These are phyloP conservation scores for Blepharisma undulans DNA, from an alignment of 169 alveolate species.

Conservation along the genomic window DNA sequence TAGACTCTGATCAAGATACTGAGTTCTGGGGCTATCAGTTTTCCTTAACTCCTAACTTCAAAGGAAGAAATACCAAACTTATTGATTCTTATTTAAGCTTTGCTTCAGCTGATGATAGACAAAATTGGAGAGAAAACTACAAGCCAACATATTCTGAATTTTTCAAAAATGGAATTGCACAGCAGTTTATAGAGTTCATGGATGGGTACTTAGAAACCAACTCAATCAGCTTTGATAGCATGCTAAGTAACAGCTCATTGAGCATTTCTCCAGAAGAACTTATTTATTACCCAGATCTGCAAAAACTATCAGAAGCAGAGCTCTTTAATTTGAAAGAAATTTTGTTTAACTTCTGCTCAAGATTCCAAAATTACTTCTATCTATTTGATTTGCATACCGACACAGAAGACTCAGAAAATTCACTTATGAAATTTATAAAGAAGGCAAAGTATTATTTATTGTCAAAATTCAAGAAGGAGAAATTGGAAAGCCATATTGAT, in stretches of 20 bases:
- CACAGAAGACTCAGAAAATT: not conserved
- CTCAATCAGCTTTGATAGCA: not conserved
- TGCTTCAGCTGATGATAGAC: not conserved
- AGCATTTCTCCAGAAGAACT: not conserved
- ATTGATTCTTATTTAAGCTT: not conserved
- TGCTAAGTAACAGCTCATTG: not conserved
- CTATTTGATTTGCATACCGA: not conserved
- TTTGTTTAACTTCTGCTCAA: not conserved
- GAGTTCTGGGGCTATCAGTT: not conserved
- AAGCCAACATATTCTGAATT: not conserved
- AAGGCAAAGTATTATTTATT: not conserved
- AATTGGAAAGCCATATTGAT: not conserved
- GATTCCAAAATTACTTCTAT: not conserved
- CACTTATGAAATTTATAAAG: not conserved
- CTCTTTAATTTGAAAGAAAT: not conserved
- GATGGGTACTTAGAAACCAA: not conserved
- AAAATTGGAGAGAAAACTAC: slow-evolving; percentile 11
- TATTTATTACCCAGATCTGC: slow-evolving; percentile 28
- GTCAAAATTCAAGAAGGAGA: not conserved
- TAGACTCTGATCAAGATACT: not conserved
- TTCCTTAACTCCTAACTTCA: not conserved
- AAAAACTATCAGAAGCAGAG: not conserved
- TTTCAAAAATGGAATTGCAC: not conserved
- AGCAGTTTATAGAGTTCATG: not conserved
- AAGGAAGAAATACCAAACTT: not conserved